phyloP scores from a whole-genome alignment of 2,329 filamentous ascomycete species.

The Fusarium duplospermum region DNA sequence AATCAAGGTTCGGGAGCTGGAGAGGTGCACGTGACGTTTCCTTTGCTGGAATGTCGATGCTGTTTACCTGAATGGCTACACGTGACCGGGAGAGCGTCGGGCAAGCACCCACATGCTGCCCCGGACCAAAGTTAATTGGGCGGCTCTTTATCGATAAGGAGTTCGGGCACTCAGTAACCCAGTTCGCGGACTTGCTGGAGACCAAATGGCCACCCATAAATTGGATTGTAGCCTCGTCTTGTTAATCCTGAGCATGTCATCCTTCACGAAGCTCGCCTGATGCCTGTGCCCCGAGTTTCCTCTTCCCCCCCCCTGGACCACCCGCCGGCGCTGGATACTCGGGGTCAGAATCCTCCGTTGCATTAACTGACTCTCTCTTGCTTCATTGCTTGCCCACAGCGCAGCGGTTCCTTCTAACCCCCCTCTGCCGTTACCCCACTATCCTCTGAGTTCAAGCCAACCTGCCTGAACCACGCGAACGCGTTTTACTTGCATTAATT shows the following conservation, averaged over 20 bases:
- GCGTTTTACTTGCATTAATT: neutral
- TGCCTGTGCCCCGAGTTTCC: conserved; percentile 25
- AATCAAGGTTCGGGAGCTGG: conserved; percentile 43
- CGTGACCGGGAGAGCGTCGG: conserved; percentile 7
- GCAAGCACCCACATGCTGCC: neutral
- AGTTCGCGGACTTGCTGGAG: conserved; percentile 3
- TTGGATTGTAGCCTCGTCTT: conserved; percentile 39
- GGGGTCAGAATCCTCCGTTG: conserved; percentile 17
- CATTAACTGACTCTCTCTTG: neutral
- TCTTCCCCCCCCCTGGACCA: conserved; percentile 18
- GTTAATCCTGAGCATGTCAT: conserved; percentile 40
- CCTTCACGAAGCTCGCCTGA: conserved; percentile 26
- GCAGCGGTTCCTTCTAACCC: conserved; percentile 6
- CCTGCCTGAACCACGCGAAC: conserved; percentile 3
- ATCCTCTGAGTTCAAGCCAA: conserved; percentile 14
- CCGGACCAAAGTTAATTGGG: conserved; percentile 21
- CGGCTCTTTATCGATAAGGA: conserved; percentile 37
- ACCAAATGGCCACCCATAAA: conserved; percentile 36
- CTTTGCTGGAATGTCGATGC: neutral
- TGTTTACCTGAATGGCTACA: neutral
- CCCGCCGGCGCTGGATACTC: conserved; percentile 21
- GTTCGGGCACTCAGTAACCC: neutral
- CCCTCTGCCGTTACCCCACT: conserved; percentile 33
- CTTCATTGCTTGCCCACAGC: neutral
- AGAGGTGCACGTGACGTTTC: conserved; percentile 36